Conservation (phyloP, 1,284 basidiomycete genomes). For the Inonotus obliquus region DNA sequence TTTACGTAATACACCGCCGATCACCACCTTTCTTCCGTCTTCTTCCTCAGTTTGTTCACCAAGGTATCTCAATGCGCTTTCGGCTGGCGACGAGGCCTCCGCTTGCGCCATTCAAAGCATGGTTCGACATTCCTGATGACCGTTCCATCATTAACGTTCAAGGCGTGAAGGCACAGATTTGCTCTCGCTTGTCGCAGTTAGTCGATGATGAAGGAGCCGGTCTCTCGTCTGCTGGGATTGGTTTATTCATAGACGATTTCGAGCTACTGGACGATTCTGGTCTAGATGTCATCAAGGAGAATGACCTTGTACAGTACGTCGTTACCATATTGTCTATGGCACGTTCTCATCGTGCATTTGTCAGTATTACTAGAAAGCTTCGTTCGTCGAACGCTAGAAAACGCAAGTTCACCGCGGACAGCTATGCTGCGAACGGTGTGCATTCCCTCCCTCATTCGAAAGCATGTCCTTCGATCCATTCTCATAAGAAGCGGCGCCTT, state of each 20-base stretch:
- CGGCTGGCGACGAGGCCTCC: slow-evolving; percentile 17
- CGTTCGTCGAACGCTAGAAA: neutral
- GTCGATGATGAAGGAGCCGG: neutral
- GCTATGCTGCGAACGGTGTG: neutral
- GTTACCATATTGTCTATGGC: neutral
- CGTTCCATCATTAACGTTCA: neutral
- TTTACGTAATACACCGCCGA: neutral
- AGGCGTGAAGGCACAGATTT: slow-evolving; percentile 12
- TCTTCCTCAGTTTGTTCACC: neutral
- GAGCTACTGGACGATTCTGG: slow-evolving; percentile 15
- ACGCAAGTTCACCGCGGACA: neutral
- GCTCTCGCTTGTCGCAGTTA: slow-evolving; percentile 5
- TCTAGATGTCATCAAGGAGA: slow-evolving; percentile 15
- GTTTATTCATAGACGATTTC: slow-evolving; percentile 17
- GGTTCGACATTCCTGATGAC: slow-evolving; percentile 13
- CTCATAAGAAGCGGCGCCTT: slow-evolving; percentile 6
- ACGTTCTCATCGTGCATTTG: neutral
- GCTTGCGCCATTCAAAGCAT: slow-evolving; percentile 13
- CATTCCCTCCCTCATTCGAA: neutral
- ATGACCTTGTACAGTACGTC: slow-evolving; percentile 17
- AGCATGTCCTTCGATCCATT: neutral
- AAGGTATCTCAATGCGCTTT: slow-evolving; percentile 11
- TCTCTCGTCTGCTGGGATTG: neutral
- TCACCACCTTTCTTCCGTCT: neutral
- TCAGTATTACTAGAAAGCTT: slow-evolving; percentile 2